Conservation (phyloP, 2,329 filamentous ascomycete genomes). For the Ceratocystis cubensis region DNA sequence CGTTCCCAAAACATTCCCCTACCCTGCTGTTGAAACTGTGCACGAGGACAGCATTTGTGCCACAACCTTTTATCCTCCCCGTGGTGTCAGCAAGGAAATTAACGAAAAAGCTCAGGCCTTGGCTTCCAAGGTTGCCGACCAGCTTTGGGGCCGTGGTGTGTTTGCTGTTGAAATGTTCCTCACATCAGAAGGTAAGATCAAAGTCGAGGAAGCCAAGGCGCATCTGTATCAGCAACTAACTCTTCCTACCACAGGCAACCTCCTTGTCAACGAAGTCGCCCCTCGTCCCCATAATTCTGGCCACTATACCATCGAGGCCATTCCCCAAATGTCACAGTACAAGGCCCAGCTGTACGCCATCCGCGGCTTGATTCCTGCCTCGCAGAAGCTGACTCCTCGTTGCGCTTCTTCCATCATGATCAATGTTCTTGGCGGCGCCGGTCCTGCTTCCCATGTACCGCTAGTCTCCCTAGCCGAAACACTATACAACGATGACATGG, state of each 20-base stretch:
- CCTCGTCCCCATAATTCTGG: slow-evolving; percentile 79
- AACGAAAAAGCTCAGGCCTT: slow-evolving; percentile 58
- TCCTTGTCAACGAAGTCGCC: slow-evolving; percentile 79
- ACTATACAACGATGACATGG: slow-evolving; percentile 35
- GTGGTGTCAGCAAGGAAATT: slow-evolving; percentile 50
- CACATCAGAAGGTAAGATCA: slow-evolving; percentile 47
- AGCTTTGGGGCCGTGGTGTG: slow-evolving; percentile 76
- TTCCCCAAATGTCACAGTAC: slow-evolving; percentile 76
- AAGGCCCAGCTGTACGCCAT: slow-evolving; percentile 82
- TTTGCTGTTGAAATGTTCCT: slow-evolving; percentile 97
- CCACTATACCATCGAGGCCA: slow-evolving; percentile 89
- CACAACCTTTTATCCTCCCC: slow-evolving; percentile 74
- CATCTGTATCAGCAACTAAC: slow-evolving; percentile 5
- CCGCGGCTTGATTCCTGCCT: slow-evolving; percentile 49
- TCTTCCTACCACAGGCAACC: slow-evolving; percentile 31
- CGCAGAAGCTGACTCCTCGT: slow-evolving; percentile 42
- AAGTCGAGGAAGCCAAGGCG: slow-evolving; percentile 15
- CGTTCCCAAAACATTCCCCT: slow-evolving; percentile 48
- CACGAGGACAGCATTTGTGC: slow-evolving; percentile 96
- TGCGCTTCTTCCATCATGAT: slow-evolving; percentile 61
- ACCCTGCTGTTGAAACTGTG: slow-evolving; percentile 84
- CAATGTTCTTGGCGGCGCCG: slow-evolving; percentile 63
- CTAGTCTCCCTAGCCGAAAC: slow-evolving; percentile 37
- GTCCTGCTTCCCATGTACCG: slow-evolving; percentile 46
- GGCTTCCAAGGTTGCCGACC: slow-evolving; percentile 64